Conservation (phyloP, 2,329 filamentous ascomycete genomes). For the Plectosphaerella sp. region DNA sequence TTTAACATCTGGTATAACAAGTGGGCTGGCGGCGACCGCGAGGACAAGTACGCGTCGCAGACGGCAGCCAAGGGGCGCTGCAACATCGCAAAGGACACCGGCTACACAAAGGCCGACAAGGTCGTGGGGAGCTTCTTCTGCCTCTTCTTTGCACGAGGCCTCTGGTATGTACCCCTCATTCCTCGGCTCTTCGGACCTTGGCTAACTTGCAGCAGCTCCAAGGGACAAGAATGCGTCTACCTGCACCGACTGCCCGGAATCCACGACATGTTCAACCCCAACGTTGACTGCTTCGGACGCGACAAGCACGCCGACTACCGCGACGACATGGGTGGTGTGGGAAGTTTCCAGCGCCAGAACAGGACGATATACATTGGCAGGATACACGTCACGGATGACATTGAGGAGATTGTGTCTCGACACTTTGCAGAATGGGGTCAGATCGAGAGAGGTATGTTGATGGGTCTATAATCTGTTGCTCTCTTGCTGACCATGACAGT, state of each 20-base stretch:
- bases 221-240: slow-evolving; percentile 90
- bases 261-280: slow-evolving; percentile 87
- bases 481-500: slow-evolving; percentile 27
- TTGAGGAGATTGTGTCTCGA: slow-evolving; percentile 89
- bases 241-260: slow-evolving; percentile 83
- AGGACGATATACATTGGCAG: slow-evolving; percentile 88
- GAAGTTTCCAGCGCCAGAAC: slow-evolving; percentile 90
- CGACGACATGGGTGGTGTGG: slow-evolving; percentile 97
- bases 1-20: slow-evolving; percentile 99
- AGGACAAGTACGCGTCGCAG: slow-evolving; percentile 84
- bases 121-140: slow-evolving; percentile 85
- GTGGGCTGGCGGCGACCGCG: slow-evolving; percentile 91
- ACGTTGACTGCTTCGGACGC: slow-evolving; percentile 90
- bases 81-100: slow-evolving; percentile 73
- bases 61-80: slow-evolving; percentile 80
- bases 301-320: slow-evolving; percentile 92
- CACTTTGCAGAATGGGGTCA: slow-evolving; percentile 98
- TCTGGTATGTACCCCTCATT: slow-evolving; percentile 26
- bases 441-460: slow-evolving; percentile 63
- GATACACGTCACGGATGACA: slow-evolving; percentile 94
- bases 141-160: slow-evolving; percentile 69
- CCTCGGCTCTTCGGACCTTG: not conserved
- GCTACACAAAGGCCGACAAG: slow-evolving; percentile 74
- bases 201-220: slow-evolving; percentile 45
- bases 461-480: slow-evolving; percentile 1